Conservation (phyloP, 2,329 filamentous ascomycete species). For the Westerdykella aurantiaca region DNA sequence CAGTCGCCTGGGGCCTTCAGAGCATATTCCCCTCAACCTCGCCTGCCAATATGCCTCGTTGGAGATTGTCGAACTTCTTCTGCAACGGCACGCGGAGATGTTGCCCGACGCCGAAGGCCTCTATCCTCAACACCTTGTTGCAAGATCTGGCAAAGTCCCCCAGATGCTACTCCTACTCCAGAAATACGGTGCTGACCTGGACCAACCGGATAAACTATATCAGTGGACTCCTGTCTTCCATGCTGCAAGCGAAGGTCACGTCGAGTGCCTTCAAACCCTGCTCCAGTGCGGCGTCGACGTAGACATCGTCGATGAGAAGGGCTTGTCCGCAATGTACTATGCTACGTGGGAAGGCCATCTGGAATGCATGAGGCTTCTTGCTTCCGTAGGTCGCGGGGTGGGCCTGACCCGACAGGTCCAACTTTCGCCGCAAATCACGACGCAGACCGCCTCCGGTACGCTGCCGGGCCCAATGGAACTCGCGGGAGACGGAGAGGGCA, state of each 20-base stretch:
- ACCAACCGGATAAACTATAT: slow-evolving; percentile 92
- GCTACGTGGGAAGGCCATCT: slow-evolving; percentile 96
- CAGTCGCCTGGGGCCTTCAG: slow-evolving; percentile 76
- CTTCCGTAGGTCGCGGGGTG: slow-evolving; percentile 44
- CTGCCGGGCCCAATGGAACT: slow-evolving; percentile 46
- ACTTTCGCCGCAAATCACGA: slow-evolving; percentile 40
- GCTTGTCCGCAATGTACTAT: slow-evolving; percentile 92
- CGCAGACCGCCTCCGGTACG: slow-evolving; percentile 31
- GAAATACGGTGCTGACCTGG: slow-evolving; percentile 78
- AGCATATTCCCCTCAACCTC: slow-evolving; percentile 90
- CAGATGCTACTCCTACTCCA: slow-evolving; percentile 74
- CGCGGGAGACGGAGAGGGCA: slow-evolving; percentile 69
- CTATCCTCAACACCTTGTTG: slow-evolving; percentile 94
- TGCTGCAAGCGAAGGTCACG: slow-evolving; percentile 91
- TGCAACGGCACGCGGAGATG: slow-evolving; percentile 73
- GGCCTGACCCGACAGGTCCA: slow-evolving; percentile 29
- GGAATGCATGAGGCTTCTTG: slow-evolving; percentile 85
- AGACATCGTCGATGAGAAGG: slow-evolving; percentile 83
- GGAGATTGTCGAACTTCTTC: slow-evolving; percentile 74
- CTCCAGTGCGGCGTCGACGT: slow-evolving; percentile 73
- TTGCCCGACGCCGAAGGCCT: slow-evolving; percentile 94
- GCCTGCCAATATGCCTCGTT: slow-evolving; percentile 90
- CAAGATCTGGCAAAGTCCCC: slow-evolving; percentile 76
- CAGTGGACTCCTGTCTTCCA: slow-evolving; percentile 97
- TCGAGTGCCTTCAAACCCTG: slow-evolving; percentile 76